Percentiles rank a stretch among this genome's conserved stretches.
Evolutionary conservation across 2,329 filamentous ascomycete species (phyloP).

Genomic region (Penicillium sumatraense): DNA sequence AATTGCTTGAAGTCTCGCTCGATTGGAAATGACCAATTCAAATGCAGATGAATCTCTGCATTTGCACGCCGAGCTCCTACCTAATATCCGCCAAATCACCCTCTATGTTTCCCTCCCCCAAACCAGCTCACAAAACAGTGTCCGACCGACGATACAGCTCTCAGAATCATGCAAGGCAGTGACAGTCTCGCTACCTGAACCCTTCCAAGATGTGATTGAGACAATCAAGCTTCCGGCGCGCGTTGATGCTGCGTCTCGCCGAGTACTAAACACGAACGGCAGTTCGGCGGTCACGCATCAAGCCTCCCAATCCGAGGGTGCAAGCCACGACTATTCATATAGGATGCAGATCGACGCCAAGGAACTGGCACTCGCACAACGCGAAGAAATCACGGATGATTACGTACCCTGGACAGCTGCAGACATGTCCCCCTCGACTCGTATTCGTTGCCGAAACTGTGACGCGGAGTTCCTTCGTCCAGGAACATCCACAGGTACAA

Average conservation of each 20-base stretch:
- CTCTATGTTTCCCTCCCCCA: conserved; percentile 57
- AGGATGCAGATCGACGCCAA: conserved; percentile 57
- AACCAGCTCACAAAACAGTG: conserved; percentile 7
- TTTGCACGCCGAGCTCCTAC: conserved; percentile 64
- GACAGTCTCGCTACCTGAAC: conserved; percentile 40
- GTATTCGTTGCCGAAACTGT: conserved; percentile 46
- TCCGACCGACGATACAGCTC: conserved; percentile 32
- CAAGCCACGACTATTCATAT: conserved; percentile 53
- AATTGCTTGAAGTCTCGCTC: background rate
- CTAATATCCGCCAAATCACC: conserved; percentile 64
- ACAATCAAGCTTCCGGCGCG: conserved; percentile 56
- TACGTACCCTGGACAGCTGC: conserved; percentile 45
- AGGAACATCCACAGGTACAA: background rate
- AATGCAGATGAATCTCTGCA: conserved; percentile 31
- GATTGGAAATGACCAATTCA: conserved; percentile 5
- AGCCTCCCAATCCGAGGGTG: conserved; percentile 28
- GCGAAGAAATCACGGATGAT: conserved; percentile 34
- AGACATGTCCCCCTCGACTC: conserved; percentile 38
- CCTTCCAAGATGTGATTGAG: conserved; percentile 28
- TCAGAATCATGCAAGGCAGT: conserved; percentile 41
- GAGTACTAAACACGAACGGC: conserved; percentile 23
- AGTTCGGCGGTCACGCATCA: background rate
- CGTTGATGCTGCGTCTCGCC: conserved; percentile 34
- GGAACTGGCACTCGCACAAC: conserved; percentile 16
- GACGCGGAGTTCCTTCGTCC: conserved; percentile 33